A percentile compares a stretch with the other conserved stretches of the same genome.
Conservation (phyloP, 768 basidiomycete genomes). For the Coprinopsis marcescibilis region DNA sequence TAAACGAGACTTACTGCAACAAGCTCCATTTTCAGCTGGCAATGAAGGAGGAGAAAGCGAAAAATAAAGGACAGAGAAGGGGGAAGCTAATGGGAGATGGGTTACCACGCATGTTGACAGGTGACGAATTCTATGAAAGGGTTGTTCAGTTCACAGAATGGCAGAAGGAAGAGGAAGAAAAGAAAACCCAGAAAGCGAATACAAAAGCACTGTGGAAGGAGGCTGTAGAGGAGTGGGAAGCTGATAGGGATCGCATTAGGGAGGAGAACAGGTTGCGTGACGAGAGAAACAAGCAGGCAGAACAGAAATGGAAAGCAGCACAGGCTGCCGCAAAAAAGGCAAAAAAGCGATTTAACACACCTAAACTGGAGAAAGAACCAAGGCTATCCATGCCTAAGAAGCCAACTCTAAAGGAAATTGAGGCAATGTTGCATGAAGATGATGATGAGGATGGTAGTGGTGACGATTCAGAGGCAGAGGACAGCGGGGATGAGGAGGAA, state of each 20-base stretch:
- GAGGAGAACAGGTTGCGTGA: not conserved
- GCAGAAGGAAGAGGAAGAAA: slow-evolving; percentile 2
- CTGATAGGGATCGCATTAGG: no score
- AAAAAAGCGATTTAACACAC: no score
- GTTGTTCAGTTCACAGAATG: slow-evolving; percentile 3
- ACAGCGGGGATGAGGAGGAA: not conserved
- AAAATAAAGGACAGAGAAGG: slow-evolving; percentile 1
- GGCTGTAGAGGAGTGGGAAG: not conserved
- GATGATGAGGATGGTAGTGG: not conserved
- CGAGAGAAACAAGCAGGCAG: not conserved
- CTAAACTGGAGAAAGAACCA: not conserved
- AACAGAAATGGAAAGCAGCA: not conserved
- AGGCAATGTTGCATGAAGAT: not conserved
- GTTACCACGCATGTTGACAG: slow-evolving; percentile 8
- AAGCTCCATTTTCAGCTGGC: slow-evolving; percentile 6
- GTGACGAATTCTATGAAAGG: slow-evolving; percentile 9
- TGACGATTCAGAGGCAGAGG: not conserved
- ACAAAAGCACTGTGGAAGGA: not conserved
- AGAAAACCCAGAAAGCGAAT: not conserved
- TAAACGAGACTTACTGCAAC: slow-evolving; percentile 13
- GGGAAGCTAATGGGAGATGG: slow-evolving; percentile 9
- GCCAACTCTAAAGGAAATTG: not conserved
- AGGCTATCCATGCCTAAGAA: not conserved
- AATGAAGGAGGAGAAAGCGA: slow-evolving; percentile 9
- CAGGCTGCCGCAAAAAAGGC: no score